Base-by-base conservation (phyloP, 1,284 basidiomycete species). In the Leccinum pseudoinsigne region DNA sequence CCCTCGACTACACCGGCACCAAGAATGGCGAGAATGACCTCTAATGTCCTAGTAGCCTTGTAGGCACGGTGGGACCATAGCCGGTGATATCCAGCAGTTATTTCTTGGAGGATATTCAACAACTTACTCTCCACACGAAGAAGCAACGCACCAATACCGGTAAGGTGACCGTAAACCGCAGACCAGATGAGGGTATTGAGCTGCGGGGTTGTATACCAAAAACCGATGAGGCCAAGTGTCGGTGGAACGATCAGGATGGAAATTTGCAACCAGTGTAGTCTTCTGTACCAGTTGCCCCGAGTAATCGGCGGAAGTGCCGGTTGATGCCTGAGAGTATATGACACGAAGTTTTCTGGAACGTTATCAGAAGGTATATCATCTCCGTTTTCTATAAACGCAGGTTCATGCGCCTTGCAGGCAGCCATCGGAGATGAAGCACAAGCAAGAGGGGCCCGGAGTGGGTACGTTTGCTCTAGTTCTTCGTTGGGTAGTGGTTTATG, bases 51-150 rank as follows among this genome's bases (percentile, higher is more conserved):
- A 1, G 87, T 86, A n/a, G 93, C 93, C 71, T 94, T 95, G 79
- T 95, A 95, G 0, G 90, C 81, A 55, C 93, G 86, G 76, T 95
- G 94, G 5, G 94, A 88, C 92, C 93, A 95, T 0, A 95, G 82
- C 62, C 94, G 87, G 73, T 95, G 93, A 79, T 95, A 96, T 11
- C 94, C 93, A 18, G 86, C 85, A 2, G 84, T 86, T 61, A 88
- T 84, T 47, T 84, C 78, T 80, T 62, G 21, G 8, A 18, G 18
- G 18, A 18, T 18, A 18, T 18, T 18, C 18, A 18, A 18, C 18
- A 18, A 18, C 18, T 18, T 18, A 18, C 16, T 21, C 10, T 40
- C 2, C 16, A 18, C 14, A 12, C 16, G 0, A 7, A 36, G 58
- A 47, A 23, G 57, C 40, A 57, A 65, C 80, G 62, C 66, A 83